phyloP scores from a whole-genome alignment of 2,329 filamentous ascomycete species.

The Cordyceps cicadae region DNA sequence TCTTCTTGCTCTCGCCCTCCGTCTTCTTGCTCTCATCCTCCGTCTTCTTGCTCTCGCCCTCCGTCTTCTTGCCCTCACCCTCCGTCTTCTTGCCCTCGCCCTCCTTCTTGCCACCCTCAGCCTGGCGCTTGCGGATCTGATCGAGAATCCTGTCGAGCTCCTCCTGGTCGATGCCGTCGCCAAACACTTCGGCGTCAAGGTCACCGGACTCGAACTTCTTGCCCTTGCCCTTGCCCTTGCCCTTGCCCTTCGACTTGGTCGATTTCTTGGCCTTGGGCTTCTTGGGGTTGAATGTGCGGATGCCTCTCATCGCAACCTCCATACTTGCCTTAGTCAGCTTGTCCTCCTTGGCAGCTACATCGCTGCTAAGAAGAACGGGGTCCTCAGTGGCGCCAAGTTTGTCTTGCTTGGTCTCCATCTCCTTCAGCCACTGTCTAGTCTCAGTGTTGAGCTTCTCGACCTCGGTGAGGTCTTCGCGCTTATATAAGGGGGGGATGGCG shows the following conservation, averaged over 20 bases:
- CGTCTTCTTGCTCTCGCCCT: background rate
- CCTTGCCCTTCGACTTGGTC: constrained; percentile 11
- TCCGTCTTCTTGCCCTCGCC: constrained; percentile 16
- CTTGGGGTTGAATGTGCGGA: constrained; percentile 46
- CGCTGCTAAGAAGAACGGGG: constrained; percentile 63
- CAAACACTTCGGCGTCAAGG: constrained; percentile 22
- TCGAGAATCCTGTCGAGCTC: constrained; percentile 44
- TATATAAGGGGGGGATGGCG: constrained; percentile 60
- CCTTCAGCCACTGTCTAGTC: constrained; percentile 64
- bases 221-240: constrained; percentile 20
- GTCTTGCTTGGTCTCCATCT: constrained; percentile 62
- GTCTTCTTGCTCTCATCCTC: constrained; percentile 12
- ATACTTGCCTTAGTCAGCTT: constrained; percentile 63
- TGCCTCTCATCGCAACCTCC: constrained; percentile 62
- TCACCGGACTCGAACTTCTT: constrained; percentile 27
- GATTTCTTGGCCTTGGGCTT: constrained; percentile 33
- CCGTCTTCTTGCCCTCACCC: constrained; percentile 11
- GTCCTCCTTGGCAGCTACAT: constrained; percentile 59
- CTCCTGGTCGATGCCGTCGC: constrained; percentile 30
- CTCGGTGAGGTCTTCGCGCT: constrained; percentile 58
- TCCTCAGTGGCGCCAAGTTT: constrained; percentile 63
- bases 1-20: constrained; percentile 15
- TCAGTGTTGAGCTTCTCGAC: constrained; percentile 56
- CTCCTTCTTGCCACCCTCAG: constrained; percentile 21
- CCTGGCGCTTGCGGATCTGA: constrained; percentile 24